phyloP scores from a whole-genome alignment of 305 asterid genomes.

The Fraxinus greggii region DNA sequence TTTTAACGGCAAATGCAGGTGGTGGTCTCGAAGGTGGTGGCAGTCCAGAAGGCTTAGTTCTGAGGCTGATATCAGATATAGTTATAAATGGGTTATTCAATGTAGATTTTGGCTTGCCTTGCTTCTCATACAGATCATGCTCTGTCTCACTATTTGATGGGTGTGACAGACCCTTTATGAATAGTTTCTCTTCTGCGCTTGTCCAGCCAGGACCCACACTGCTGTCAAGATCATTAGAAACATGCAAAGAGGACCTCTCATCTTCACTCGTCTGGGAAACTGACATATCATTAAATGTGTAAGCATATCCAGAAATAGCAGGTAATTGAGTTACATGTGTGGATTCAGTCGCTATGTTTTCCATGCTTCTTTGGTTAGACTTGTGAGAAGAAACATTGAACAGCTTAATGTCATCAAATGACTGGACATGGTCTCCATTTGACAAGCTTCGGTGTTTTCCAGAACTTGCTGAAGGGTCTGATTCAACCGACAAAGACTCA shows the following conservation, averaged over 20 bases:
- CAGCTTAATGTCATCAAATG: conserved; percentile 33
- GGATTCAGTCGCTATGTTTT: conserved; percentile 36
- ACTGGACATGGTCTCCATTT: conserved; percentile 41
- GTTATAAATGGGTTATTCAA: conserved; percentile 55
- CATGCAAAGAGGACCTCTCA: conserved; percentile 33
- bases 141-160: conserved; percentile 32
- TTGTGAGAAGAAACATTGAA: conserved; percentile 47
- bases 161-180: conserved; percentile 27
- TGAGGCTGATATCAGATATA: conserved; percentile 71
- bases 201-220: conserved; percentile 27
- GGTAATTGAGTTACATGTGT: conserved; percentile 37
- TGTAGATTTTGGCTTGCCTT: conserved; percentile 27
- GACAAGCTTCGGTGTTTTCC: conserved; percentile 41
- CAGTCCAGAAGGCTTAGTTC: conserved; percentile 69
- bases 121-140: conserved; percentile 35
- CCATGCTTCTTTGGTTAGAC: conserved; percentile 40
- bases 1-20: conserved; percentile 52
- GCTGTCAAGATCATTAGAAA: conserved; percentile 31
- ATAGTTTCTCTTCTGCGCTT: conserved; percentile 34
- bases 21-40: conserved; percentile 94
- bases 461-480: conserved; percentile 65
- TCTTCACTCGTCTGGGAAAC: conserved; percentile 40
- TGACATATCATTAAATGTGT: conserved; percentile 36
- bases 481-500: conserved; percentile 56
- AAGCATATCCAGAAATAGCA: conserved; percentile 48